Evolutionary conservation across 805 yeast species (phyloP).

Genomic region (Teunomyces barrocoloradensis): DNA sequence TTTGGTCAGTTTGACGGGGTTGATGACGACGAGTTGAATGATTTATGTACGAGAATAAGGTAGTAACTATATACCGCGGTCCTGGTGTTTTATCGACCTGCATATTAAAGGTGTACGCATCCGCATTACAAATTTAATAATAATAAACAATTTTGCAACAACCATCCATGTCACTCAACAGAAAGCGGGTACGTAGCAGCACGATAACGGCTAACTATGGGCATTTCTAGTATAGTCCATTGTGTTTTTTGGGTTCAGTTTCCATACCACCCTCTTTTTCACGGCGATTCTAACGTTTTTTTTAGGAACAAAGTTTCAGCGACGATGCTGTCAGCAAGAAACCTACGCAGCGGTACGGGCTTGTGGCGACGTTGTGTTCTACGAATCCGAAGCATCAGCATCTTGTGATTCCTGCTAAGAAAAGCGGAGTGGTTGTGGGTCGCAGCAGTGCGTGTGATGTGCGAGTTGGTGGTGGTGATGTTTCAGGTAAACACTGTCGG

Average conservation of each 20-base stretch:
- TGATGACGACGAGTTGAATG: slow-evolving; percentile 21
- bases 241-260: no score
- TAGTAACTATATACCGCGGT: background rate
- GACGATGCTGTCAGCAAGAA: slow-evolving; percentile 13
- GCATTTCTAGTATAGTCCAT: no score
- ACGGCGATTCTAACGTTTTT: slow-evolving; percentile 12
- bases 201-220: no score
- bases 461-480: slow-evolving; percentile 52
- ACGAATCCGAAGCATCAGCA: slow-evolving; percentile 20
- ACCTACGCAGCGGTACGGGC: slow-evolving; percentile 17
- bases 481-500: slow-evolving; percentile 65
- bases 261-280: background rate
- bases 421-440: slow-evolving; percentile 41
- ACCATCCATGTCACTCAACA: slow-evolving; percentile 19
- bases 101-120: background rate
- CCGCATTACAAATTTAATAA: no score
- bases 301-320: slow-evolving; percentile 2
- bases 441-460: slow-evolving; percentile 62
- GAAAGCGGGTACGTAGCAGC: slow-evolving; percentile 23
- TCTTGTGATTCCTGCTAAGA: slow-evolving; percentile 20
- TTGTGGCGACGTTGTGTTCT: slow-evolving; percentile 22
- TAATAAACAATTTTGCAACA: background rate
- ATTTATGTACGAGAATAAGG: slow-evolving; percentile 25
- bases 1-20: slow-evolving; percentile 13
- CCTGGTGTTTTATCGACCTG: background rate